Base-by-base conservation (phyloP, 345 rosid species). In the Hypericum androsaemum region DNA sequence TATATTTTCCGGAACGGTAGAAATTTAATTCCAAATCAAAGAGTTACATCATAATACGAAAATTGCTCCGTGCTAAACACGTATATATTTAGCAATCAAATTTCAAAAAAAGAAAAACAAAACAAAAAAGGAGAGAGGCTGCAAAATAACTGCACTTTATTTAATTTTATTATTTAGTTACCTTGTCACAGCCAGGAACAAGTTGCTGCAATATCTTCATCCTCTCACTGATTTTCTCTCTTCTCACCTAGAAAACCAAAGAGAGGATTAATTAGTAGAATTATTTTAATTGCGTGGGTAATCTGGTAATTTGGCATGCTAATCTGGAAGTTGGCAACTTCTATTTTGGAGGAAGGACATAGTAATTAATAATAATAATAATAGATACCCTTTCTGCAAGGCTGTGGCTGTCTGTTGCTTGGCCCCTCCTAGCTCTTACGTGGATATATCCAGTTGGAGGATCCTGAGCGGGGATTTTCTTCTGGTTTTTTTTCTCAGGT, bases 151-250 rank as follows among this genome's bases (percentile, higher is more conserved):
- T 22, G 32, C 32, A 22, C 32, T 22, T 22, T 1, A 22, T 1
- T 22, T 22, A 22, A 22, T 22, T 22, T 22, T 1, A 22, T 22
- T 4, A 22, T 1, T 37, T 10, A 16, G 52, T 51, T 58, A 84
- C 88, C 84, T 81, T 84, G 70, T 79, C 81, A 72, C 94, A 84
- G 8, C 86, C 88, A n/a, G 88, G 94, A 65, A 84, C 94, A 56
- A 84, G 82, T 0, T 52, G 63, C 53, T 84, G 84, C 55, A 84
- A 58, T 38, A 15, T 63, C 57, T 58, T 77, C 94, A 84, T 84
- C 72, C 86, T 66, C 60, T 79, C 86, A 61, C 94, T 81, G 52
- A 84, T 84, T 57, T 77, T 84, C 72, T 84, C 82, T 14, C 94
- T 75, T 72, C 94, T 81, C 32, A 72, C 82, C 94, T 84, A 61